Evolutionary conservation across 257 asterid species (phyloP), one percentile per base, ranked within the genome.

Genomic region (Paulownia fortunei): DNA sequence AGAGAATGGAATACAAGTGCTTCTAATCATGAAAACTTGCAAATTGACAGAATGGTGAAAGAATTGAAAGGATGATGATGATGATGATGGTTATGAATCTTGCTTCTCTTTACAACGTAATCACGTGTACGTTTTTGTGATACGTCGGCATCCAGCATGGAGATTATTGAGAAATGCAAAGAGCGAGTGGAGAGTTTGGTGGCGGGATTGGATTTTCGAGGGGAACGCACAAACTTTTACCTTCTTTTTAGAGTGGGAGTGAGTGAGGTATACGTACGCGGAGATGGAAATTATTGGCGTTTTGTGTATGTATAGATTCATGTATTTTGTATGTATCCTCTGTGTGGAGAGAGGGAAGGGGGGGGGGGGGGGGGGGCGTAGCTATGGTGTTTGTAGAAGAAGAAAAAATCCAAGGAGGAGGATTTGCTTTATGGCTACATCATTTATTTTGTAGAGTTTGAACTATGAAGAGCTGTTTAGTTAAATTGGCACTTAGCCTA

Each of bases 51-150:
- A 59, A 10, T 54, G 27, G 8, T n/a, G 60, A 54, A 54, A 54
- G 24, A 54, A 54, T 0, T 4, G 69, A 16, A 42, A 41, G 36
- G 34, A 67, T 21, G 23, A n/a, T n/a, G n/a, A n/a, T n/a, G n/a
- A n/a, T n/a, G n/a, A n/a, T n/a, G n/a, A n/a, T n/a, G n/a, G n/a
- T n/a, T n/a, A 24, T 7, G 49, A 42, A 23, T 75, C 18, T 51
- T 72, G 39, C 12, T 9, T 60, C 23, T 36, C 69, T 64, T n/a
- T 59, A 41, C 8, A 23, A 72, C 60, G 76, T 64, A 78, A 74
- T 60, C 23, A 81, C 88, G 85, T 82, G 71, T 81, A 81, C 88
- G 85, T 82, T 74, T 81, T 69, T 80, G 7, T n/a, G 69, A 63
- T 63, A 34, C 47, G 69, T 63, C 69, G 46, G 24, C 3, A 34